phyloP scores from a whole-genome alignment of 495 filamentous ascomycete genomes.

The Massariosphaeria phaeospora region DNA sequence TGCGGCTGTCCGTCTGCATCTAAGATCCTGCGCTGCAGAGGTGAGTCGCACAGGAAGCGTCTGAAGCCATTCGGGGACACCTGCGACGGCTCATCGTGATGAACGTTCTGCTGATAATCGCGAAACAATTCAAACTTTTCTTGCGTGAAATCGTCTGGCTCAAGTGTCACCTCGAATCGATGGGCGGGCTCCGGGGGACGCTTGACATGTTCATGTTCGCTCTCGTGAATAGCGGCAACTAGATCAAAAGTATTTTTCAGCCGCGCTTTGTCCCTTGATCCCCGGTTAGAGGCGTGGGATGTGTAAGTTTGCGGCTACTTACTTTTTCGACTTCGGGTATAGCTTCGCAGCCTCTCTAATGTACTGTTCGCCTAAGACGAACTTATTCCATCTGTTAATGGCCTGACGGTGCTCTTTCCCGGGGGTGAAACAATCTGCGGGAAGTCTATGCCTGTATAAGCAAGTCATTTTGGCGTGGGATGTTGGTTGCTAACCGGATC shows the following conservation, averaged over 20 bases:
- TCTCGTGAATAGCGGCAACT: conserved; percentile 63
- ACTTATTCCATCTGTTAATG: conserved; percentile 84
- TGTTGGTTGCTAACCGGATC: conserved; percentile 55
- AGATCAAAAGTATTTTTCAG: conserved; percentile 73
- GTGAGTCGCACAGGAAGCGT: conserved; percentile 78
- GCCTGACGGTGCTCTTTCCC: conserved; percentile 79
- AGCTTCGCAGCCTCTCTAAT: conserved; percentile 64
- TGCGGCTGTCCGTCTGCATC: conserved; percentile 49
- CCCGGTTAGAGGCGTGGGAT: neutral
- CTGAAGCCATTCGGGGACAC: conserved; percentile 68
- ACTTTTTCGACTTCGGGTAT: conserved; percentile 73
- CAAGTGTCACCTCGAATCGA: conserved; percentile 71
- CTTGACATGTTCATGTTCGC: conserved; percentile 55
- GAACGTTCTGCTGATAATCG: conserved; percentile 80
- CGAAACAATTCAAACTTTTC: conserved; percentile 81
- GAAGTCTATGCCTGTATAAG: conserved; percentile 49
- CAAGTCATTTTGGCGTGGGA: neutral
- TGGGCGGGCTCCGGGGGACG: conserved; percentile 65
- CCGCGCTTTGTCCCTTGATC: conserved; percentile 61
- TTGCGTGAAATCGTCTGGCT: conserved; percentile 72
- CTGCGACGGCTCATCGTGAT: conserved; percentile 64
- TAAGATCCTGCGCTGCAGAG: conserved; percentile 54
- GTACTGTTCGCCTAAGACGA: conserved; percentile 75
- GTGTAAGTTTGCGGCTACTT: conserved; percentile 32
- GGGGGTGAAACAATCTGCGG: conserved; percentile 64